Base-by-base conservation (phyloP, 2,329 filamentous ascomycete genomes). In the Aspergillus thermomutatus region DNA sequence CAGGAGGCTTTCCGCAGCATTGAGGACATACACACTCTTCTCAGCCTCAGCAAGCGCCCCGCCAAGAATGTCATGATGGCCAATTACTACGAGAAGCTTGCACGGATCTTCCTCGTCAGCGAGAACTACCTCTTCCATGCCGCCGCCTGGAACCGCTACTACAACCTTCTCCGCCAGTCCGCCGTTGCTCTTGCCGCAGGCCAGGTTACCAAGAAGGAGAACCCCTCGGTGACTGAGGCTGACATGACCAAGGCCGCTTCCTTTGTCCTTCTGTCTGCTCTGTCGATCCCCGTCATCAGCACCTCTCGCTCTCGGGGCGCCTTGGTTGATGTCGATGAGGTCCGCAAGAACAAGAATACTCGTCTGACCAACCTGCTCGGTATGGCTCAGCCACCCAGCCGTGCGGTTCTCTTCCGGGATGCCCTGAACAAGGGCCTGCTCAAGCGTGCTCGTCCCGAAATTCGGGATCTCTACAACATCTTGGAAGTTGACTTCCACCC, bases 21-120 rank as follows among this genome's bases (percentile, higher is more conserved):
- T 50, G 94, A 99, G 80, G 94, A 99, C 74, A 97, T 97, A 66
- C 94, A 99, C 80, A 97, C 92, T 52, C 86, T 99, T 54, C 87
- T 99, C 66, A 97, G 89, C 80, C 84, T 97, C 67, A 97, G 93
- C 88, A 97, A 97, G 85, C 90, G 94, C 55, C 92, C 92, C 41
- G 89, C 94, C 54, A 97, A 97, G 88, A 97, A 97, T 75, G 83
- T 97, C 73, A 97, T 99, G 94, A 99, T 99, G 94, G 94, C 94
- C 79, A 99, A 97, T 82, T 99, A 99, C 84, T 99, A 97, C 78
- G 94, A 99, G 83, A 97, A 97, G 81, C 87, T 99, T 57, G 97
- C 94, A 43, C 87, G 92, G 63, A 99, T 99, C 75, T 99, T 99
- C 84, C 86, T 99, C 61, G 94, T 97, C 65, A 96, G 93, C 76